phyloP scores from a whole-genome alignment of 1,139 yeast genomes.

The Blastobotrys arbuscula region DNA sequence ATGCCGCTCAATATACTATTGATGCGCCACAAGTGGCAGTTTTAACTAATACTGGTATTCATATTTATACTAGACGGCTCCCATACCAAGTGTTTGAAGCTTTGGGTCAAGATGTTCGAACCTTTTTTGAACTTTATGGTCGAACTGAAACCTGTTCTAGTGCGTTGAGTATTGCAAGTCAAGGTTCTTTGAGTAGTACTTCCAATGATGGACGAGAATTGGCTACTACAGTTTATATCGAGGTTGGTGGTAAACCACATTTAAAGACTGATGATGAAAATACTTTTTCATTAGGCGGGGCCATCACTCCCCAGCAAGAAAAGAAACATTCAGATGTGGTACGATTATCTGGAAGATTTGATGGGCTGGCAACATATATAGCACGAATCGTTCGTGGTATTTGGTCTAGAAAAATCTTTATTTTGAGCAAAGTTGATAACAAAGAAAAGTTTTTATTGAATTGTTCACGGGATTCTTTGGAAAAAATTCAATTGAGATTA shows the following conservation, averaged over 20 bases:
- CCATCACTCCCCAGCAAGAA: neutral
- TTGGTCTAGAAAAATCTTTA: constrained; percentile 73
- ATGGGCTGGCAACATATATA: constrained; percentile 78
- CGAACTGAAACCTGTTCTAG: constrained; percentile 79
- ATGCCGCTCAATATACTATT: constrained; percentile 72
- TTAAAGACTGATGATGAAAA: constrained; percentile 32
- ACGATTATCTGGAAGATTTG: constrained; percentile 82
- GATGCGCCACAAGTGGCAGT: constrained; percentile 59
- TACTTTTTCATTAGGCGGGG: constrained; percentile 14
- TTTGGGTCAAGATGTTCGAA: constrained; percentile 53
- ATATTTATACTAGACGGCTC: constrained; percentile 68
- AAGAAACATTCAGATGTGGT: constrained; percentile 43
- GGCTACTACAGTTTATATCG: constrained; percentile 47
- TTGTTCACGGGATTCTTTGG: constrained; percentile 22
- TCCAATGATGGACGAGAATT: constrained; percentile 35
- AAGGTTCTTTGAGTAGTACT: constrained; percentile 31
- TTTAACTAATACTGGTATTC: constrained; percentile 72
- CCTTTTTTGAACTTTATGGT: constrained; percentile 53
- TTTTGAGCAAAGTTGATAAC: constrained; percentile 25
- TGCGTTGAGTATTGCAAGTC: constrained; percentile 75
- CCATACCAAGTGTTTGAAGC: constrained; percentile 74
- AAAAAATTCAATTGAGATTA: constrained; percentile 30
- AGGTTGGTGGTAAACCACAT: constrained; percentile 46
- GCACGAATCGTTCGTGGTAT: constrained; percentile 71
- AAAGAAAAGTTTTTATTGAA: constrained; percentile 12